Conservation (phyloP, 148 eudicot genomes). For the Cornus florida region DNA sequence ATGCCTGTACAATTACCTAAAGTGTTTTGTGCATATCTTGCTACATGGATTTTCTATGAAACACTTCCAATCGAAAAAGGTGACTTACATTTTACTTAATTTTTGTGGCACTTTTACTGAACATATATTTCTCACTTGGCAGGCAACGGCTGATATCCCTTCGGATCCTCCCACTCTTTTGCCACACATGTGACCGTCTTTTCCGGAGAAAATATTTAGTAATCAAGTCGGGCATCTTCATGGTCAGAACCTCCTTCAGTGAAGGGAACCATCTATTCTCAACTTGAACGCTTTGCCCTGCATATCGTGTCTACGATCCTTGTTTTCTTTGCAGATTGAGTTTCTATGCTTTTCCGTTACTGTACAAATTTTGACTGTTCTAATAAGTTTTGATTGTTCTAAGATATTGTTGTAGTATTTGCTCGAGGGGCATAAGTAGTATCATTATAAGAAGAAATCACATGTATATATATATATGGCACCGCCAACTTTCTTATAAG, state of each 20-base stretch:
- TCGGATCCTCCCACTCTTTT: slow-evolving; percentile 63
- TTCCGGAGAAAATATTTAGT: slow-evolving; percentile 2
- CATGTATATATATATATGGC: too few species aligned
- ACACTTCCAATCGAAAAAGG: too few species aligned
- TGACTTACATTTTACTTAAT: not conserved
- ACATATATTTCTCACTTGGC: slow-evolving; percentile 17
- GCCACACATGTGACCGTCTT: slow-evolving; percentile 43
- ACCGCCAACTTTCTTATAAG: too few species aligned
- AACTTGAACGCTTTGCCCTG: too few species aligned
- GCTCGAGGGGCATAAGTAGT: too few species aligned
- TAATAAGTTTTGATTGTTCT: slow-evolving; percentile 5
- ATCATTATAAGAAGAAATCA: too few species aligned
- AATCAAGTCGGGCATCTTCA: not conserved
- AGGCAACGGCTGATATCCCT: slow-evolving; percentile 67
- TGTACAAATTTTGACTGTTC: not conserved
- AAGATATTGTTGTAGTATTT: not conserved
- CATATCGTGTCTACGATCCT: too few species aligned
- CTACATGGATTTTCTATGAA: not conserved
- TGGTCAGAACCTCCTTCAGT: not conserved
- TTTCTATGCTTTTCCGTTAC: not conserved
- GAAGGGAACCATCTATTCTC: not conserved
- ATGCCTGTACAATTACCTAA: not conserved
- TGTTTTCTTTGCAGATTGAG: not conserved
- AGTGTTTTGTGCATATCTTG: not conserved
- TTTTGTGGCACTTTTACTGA: not conserved